Conservation (phyloP, 202 grass and related monocot genomes). For the Cymbopogon flexuosus region DNA sequence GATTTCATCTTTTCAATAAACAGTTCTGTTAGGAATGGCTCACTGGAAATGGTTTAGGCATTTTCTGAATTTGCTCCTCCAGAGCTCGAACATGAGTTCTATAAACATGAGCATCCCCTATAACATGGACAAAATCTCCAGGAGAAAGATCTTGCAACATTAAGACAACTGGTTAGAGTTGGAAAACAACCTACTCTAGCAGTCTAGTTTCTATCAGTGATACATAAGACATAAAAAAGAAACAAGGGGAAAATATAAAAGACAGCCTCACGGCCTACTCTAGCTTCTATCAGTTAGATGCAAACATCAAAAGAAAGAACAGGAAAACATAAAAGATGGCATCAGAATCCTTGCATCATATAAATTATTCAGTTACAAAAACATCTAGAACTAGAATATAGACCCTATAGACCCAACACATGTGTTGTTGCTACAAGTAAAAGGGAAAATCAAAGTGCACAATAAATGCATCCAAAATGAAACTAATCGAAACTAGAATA, state of each 20-base stretch:
- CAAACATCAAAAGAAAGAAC: background rate
- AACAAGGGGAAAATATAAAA: background rate
- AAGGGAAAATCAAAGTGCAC: background rate
- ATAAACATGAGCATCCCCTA: slow-evolving; percentile 72
- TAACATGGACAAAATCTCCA: slow-evolving; percentile 71
- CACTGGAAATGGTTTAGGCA: slow-evolving; percentile 86
- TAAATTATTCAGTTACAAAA: background rate
- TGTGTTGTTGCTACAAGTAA: background rate
- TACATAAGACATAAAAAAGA: background rate
- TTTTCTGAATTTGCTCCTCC: slow-evolving; percentile 83
- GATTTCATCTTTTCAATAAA: background rate
- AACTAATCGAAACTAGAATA: background rate
- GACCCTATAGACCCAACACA: background rate
- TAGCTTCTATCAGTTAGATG: background rate
- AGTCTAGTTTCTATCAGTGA: background rate
- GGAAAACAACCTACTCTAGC: background rate
- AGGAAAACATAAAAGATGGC: background rate
- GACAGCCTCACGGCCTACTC: too few species aligned
- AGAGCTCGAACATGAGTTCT: slow-evolving; percentile 75
- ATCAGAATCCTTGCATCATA: background rate
- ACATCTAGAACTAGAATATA: background rate
- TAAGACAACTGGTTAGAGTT: background rate
- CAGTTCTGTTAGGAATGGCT: background rate
- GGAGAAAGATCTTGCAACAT: slow-evolving; percentile 42
- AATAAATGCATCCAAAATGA: background rate